These are phyloP conservation scores for Fusarium nisikadoi DNA, from an alignment of 2,329 filamentous ascomycete species.

Conservation along the genomic window DNA sequence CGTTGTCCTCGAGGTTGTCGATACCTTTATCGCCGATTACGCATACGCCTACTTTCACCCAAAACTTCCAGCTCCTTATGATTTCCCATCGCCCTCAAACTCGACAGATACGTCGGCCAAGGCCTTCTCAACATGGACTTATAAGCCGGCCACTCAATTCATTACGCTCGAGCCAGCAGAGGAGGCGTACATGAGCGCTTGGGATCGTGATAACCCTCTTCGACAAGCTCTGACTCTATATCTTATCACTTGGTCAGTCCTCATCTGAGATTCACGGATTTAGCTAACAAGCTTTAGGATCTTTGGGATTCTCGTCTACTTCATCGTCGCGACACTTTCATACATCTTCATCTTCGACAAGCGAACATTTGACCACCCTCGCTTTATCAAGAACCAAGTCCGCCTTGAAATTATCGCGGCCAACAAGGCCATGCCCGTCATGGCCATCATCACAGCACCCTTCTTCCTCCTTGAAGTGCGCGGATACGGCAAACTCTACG, in stretches of 20 bases:
- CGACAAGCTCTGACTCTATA: constrained; percentile 82
- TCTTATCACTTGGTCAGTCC: constrained; percentile 82
- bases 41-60: constrained; percentile 80
- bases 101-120: constrained; percentile 61
- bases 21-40: constrained; percentile 84
- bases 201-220: constrained; percentile 79
- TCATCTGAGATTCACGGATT: neutral
- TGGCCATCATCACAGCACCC: constrained; percentile 83
- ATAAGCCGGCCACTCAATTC: constrained; percentile 77
- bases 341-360: constrained; percentile 95
- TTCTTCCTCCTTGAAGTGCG: constrained; percentile 86
- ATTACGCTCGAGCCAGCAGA: constrained; percentile 75
- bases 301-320: constrained; percentile 87
- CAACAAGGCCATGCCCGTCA: constrained; percentile 78
- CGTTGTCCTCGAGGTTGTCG: constrained; percentile 85
- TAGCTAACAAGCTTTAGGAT: constrained; percentile 65
- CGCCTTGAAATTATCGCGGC: constrained; percentile 86
- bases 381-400: constrained; percentile 95
- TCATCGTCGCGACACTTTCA: constrained; percentile 82
- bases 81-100: constrained; percentile 62
- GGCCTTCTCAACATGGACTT: constrained; percentile 71
- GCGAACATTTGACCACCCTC: constrained; percentile 86
- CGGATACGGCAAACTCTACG: constrained; percentile 89
- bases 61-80: constrained; percentile 62
- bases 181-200: constrained; percentile 82